Base-by-base conservation (phyloP, 1,284 basidiomycete species). In the Coriolopsis trogii region DNA sequence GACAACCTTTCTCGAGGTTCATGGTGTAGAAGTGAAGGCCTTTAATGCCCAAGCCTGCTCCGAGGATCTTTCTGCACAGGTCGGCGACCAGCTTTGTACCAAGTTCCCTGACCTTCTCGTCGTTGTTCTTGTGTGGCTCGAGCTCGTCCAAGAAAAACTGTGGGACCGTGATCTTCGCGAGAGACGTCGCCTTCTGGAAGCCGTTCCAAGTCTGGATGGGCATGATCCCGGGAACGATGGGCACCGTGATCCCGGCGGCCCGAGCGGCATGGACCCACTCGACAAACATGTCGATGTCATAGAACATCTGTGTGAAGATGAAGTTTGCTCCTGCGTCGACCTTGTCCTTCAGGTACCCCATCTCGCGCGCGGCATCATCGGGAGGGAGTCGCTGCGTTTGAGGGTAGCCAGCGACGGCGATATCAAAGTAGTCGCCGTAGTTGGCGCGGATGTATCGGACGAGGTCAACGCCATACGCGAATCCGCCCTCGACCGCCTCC, bases 151-250 rank as follows among this genome's bases (percentile, higher is more conserved):
- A 73, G 70, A 95, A 90, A 51, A 71, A 73, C 62, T 87, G 83
- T 0, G 97, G 96, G 25, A 99, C 93, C 23, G 82, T 67, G 20
- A 87, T 96, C 62, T 89, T 85, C 47, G 96, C 93, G 36, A 98
- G 80, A 62, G 81, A 88, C 6, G 95, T 95, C 58, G 95, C 93
- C 48, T 93, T 91, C 70, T 89, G 81, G 74, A 98, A 98, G 23
- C 95, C 95, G 62, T 95, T 95, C 89, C 94, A 98, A 30, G 93
- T 98, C 73, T 99, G 96, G 59, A 99, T 95, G 5, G 96, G 96
- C 73, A 95, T 95, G 65, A 99, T 91, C 33, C 93, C 93, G 20
- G 97, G 97, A 6, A 99, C 87, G 67, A 99, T 95, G 15, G 97
- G 96, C 21, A 96, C 80, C 1, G 85, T 93, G 70, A 99, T 97